Percentiles rank a stretch among this genome's conserved stretches.
These are phyloP conservation scores for Ogataea pini DNA, from an alignment of 805 yeast species.

Conservation along the genomic window DNA sequence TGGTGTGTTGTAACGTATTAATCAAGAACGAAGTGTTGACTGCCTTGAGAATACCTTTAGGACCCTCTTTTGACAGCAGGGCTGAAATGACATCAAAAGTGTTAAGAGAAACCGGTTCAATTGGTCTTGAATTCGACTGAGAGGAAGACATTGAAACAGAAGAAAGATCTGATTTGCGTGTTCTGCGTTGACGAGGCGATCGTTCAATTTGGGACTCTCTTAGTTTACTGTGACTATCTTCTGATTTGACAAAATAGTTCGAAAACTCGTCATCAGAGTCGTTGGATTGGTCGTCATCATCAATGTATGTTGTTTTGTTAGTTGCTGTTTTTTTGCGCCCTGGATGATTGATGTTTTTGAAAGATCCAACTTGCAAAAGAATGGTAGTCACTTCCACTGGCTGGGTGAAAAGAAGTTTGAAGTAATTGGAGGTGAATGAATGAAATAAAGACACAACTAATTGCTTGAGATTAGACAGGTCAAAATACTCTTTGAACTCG, in stretches of 20 bases:
- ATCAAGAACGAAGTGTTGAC: constrained; percentile 78
- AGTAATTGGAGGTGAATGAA: constrained; percentile 68
- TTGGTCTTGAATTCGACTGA: constrained; percentile 9
- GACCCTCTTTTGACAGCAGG: constrained; percentile 68
- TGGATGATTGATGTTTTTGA: constrained; percentile 32
- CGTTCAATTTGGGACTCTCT: constrained; percentile 35
- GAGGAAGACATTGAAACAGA: not conserved
- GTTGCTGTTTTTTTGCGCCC: not conserved
- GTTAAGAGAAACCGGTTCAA: constrained; percentile 60
- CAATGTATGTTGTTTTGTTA: constrained; percentile 9
- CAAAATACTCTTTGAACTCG: constrained; percentile 68
- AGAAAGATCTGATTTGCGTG: not conserved
- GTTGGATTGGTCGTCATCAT: constrained; percentile 37
- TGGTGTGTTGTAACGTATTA: constrained; percentile 69
- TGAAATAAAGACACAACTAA: constrained; percentile 55
- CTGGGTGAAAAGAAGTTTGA: constrained; percentile 69
- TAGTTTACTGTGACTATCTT: constrained; percentile 24
- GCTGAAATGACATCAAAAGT: constrained; percentile 67
- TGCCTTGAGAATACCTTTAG: constrained; percentile 70
- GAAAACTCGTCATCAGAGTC: constrained; percentile 37
- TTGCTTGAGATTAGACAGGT: constrained; percentile 56
- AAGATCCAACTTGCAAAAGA: constrained; percentile 77
- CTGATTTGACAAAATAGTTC: constrained; percentile 27
- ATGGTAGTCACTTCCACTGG: constrained; percentile 86
- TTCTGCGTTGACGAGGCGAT: constrained; percentile 11